A percentile compares a stretch with the other conserved stretches of the same genome.
phyloP scores from a whole-genome alignment of 805 yeast genomes.

The Priceomyces haplophilus region DNA sequence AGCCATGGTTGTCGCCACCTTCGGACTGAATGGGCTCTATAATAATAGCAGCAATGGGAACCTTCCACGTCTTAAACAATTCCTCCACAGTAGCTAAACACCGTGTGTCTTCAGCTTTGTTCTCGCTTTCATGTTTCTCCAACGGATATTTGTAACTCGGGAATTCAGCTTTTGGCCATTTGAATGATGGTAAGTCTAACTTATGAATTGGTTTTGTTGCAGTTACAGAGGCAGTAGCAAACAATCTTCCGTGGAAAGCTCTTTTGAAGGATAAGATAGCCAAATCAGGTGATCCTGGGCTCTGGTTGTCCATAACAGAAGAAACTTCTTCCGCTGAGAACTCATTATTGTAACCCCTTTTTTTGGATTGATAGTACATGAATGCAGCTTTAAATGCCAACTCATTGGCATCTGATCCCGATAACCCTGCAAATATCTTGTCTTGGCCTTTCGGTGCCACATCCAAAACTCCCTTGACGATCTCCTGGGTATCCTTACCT shows the following conservation, averaged over 20 bases:
- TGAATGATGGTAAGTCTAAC: constrained; percentile 86
- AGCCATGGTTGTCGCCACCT: constrained; percentile 75
- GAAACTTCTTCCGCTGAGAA: constrained; percentile 68
- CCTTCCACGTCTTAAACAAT: constrained; percentile 60
- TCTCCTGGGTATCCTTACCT: constrained; percentile 60
- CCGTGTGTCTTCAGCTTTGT: constrained; percentile 75
- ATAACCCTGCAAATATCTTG: constrained; percentile 73
- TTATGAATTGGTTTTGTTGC: constrained; percentile 95
- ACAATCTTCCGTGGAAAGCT: constrained; percentile 93
- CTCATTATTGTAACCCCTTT: constrained; percentile 59
- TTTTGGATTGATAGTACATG: constrained; percentile 68
- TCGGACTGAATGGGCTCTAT: constrained; percentile 68
- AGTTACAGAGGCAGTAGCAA: constrained; percentile 88
- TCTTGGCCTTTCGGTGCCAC: constrained; percentile 78
- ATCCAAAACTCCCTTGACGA: constrained; percentile 47
- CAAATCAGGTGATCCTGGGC: constrained; percentile 87
- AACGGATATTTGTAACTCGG: constrained; percentile 85
- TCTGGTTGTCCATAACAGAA: constrained; percentile 73
- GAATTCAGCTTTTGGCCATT: constrained; percentile 96
- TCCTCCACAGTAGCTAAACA: constrained; percentile 76
- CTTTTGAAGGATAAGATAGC: constrained; percentile 82
- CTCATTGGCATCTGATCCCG: constrained; percentile 89
- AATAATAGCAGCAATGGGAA: constrained; percentile 65
- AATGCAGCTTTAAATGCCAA: constrained; percentile 87
- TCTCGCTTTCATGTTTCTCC: constrained; percentile 58